phyloP scores from a whole-genome alignment of 306 rosid genomes.

The Pyrus bretschneideri region DNA sequence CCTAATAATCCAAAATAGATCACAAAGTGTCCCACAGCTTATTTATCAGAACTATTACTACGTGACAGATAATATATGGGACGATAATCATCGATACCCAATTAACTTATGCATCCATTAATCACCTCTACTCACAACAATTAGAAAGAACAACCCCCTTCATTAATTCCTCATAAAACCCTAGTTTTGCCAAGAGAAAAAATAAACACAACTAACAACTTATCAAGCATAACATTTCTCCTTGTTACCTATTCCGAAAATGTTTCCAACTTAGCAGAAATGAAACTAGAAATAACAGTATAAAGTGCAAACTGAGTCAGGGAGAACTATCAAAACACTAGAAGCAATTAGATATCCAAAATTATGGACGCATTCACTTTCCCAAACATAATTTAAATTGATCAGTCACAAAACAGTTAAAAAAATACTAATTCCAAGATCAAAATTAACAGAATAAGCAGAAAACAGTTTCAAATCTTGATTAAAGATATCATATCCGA shows the following conservation, averaged over 20 bases:
- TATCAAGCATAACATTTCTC: background rate
- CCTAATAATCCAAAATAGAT: background rate
- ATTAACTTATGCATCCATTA: background rate
- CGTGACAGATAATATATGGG: background rate
- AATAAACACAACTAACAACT: background rate
- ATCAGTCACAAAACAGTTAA: background rate
- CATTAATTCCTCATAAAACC: background rate
- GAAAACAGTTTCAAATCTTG: background rate
- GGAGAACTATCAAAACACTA: background rate
- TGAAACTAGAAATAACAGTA: background rate
- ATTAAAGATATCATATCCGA: background rate
- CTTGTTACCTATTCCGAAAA: background rate
- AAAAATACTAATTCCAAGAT: background rate
- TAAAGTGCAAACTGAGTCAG: background rate
- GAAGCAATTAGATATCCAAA: background rate
- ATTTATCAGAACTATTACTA: background rate
- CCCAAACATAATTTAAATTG: background rate
- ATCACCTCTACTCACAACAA: background rate
- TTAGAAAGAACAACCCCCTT: background rate
- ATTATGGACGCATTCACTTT: background rate
- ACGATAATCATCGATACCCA: background rate
- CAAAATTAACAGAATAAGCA: background rate
- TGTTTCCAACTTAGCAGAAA: conserved; percentile 1
- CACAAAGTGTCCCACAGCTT: background rate
- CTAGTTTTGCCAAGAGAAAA: background rate